phyloP scores from a whole-genome alignment of 805 yeast species.

The Zygosaccharomyces lentus region DNA sequence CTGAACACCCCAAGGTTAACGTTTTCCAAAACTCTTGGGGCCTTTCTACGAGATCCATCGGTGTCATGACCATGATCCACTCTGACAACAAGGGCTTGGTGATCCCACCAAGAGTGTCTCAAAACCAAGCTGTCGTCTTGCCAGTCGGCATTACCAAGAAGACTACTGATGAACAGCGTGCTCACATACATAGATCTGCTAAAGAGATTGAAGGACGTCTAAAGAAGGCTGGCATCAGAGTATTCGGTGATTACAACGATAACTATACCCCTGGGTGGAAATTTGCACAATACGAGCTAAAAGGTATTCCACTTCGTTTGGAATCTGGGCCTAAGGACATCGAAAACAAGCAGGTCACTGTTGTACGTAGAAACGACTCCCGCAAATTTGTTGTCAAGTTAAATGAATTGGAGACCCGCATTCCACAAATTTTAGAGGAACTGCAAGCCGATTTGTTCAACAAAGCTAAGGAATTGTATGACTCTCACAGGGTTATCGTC shows the following conservation, averaged over 20 bases:
- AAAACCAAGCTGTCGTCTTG: conserved; percentile 82
- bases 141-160: conserved; percentile 94
- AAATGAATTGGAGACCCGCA: conserved; percentile 55
- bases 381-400: conserved; percentile 66
- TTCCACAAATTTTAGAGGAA: conserved; percentile 75
- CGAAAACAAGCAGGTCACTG: conserved; percentile 70
- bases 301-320: conserved; percentile 89
- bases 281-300: conserved; percentile 94
- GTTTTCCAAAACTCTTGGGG: conserved; percentile 99
- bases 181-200: conserved; percentile 65
- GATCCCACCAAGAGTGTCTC: conserved; percentile 95
- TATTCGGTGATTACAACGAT: conserved; percentile 81
- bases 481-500: conserved; percentile 76
- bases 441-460: conserved; percentile 72
- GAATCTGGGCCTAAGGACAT: conserved; percentile 97
- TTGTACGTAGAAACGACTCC: conserved; percentile 90
- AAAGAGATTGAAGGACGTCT: conserved; percentile 62
- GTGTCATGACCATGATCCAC: conserved; percentile 99
- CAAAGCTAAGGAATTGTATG: conserved; percentile 78
- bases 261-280: conserved; percentile 99
- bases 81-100: conserved; percentile 98
- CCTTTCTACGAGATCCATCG: conserved; percentile 94
- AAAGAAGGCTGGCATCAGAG: conserved; percentile 61
- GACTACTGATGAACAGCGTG: conserved; percentile 72
- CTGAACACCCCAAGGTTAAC: conserved; percentile 76